A percentile compares a stretch with the other conserved stretches of the same genome.
Evolutionary conservation across 2,329 filamentous ascomycete genomes (phyloP).

Genomic region (Plectosphaerella cucumerina): DNA sequence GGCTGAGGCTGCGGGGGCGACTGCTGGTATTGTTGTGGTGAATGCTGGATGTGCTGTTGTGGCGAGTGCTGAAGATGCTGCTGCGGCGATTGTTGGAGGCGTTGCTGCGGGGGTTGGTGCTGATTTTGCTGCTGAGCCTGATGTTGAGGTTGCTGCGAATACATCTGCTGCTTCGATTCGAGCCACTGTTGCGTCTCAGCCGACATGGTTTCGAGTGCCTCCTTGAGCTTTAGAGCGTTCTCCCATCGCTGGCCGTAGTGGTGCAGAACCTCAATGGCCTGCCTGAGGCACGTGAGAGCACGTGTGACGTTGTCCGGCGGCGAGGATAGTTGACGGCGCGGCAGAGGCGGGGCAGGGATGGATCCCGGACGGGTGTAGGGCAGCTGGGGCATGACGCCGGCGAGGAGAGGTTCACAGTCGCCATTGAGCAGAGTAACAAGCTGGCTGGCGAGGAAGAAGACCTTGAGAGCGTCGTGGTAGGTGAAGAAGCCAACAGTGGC

Average conservation of each 20-base stretch:
- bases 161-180: conserved; percentile 29
- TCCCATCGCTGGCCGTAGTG: conserved; percentile 59
- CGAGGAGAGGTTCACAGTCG: conserved; percentile 33
- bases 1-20: no score
- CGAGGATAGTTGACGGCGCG: conserved; percentile 35
- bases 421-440: conserved; percentile 58
- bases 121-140: conserved; percentile 20
- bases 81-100: conserved; percentile 7
- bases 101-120: conserved; percentile 16
- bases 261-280: conserved; percentile 47
- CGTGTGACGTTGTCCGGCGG: conserved; percentile 47
- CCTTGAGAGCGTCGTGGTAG: conserved; percentile 81
- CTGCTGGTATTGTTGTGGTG: no score
- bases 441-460: conserved; percentile 69
- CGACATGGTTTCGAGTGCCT: conserved; percentile 48
- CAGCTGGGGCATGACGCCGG: conserved; percentile 40
- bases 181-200: conserved; percentile 39
- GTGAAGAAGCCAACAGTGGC: conserved; percentile 67
- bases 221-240: conserved; percentile 48
- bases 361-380: conserved; percentile 40
- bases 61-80: conserved; percentile 21
- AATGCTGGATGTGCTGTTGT: conserved; percentile 19
- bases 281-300: conserved; percentile 51
- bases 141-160: conserved; percentile 21
- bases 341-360: conserved; percentile 48